A percentile compares a stretch with the other conserved stretches of the same genome.
phyloP scores from a whole-genome alignment of 176 grass and related monocot species.

The Triticum dicoccoides region DNA sequence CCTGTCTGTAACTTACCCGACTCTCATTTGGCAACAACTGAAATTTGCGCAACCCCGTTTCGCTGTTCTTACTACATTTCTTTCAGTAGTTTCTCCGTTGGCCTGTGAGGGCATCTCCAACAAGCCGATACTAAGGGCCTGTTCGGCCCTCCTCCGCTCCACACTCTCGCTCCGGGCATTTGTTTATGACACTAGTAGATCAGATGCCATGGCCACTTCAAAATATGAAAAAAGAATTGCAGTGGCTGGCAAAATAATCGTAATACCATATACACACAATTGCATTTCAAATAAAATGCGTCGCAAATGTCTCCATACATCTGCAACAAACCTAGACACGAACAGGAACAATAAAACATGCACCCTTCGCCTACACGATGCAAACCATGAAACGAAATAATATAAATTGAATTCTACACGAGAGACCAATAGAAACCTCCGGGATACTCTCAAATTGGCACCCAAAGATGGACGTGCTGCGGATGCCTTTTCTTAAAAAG shows the following conservation, averaged over 20 bases:
- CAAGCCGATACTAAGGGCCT: not conserved
- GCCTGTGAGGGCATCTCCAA: not conserved
- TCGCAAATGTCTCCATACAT: conserved; percentile 33
- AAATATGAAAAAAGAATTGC: not conserved
- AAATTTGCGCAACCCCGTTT: not conserved
- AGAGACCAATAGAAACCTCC: conserved; percentile 8
- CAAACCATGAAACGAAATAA: conserved; percentile 33
- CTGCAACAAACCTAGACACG: conserved; percentile 25
- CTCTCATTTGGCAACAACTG: not conserved
- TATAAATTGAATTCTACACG: conserved; percentile 42
- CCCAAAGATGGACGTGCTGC: conserved; percentile 10
- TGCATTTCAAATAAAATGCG: conserved; percentile 29
- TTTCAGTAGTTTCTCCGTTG: not conserved
- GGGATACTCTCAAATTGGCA: conserved; percentile 29
- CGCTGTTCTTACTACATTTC: not conserved
- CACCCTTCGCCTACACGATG: conserved; percentile 29
- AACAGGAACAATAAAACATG: conserved; percentile 24
- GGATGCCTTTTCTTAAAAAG: not conserved
- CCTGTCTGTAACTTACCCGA: conserved; percentile 1
- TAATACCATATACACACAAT: conserved; percentile 19
- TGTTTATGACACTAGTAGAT: not conserved
- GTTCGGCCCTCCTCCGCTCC: too few relatives aligned
- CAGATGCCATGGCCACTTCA: not conserved
- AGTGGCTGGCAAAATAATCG: not conserved
- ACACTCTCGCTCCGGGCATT: too few relatives aligned